Evolutionary conservation across 495 filamentous ascomycete genomes (phyloP), one percentile per base, ranked within the genome.

Genomic region (Podospora australis): DNA sequence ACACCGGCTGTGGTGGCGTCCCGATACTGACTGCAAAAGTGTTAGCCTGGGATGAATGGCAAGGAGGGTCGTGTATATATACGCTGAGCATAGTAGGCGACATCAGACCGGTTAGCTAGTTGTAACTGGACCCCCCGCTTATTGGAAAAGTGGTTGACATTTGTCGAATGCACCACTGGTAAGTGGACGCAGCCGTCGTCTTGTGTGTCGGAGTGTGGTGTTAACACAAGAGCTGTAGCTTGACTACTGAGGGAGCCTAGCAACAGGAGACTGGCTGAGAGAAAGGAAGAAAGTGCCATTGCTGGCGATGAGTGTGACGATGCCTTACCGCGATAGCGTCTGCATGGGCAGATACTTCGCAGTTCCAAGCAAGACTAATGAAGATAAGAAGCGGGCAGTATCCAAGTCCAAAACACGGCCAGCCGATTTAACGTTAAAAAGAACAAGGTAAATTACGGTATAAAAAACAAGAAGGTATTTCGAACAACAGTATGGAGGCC

Each of bases 51-150:
- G n/a, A 16, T 3, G 11, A 11, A 17, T 3, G 23, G 21, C 5
- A n/a, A n/a, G n/a, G n/a, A n/a, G n/a, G n/a, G n/a, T n/a, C n/a
- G n/a, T n/a, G n/a, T n/a, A n/a, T n/a, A n/a, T n/a, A 21, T 61
- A 72, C 68, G 58, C 45, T 71, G 60, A 6, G 70, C 72, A 45
- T 74, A 75, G 52, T 75, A 75, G 36, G 71, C 70, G 30, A 75
- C 65, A 43, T 75, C 71, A 8, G 72, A 69, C 13, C 70, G 61
- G 57, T 72, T 75, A 28, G 65, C 70, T 14, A 75, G 54, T 30
- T 66, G 58, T 6, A 73, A 61, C 47, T 69, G 62, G 19, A 74
- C 60, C 2, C 62, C 70, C 6, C 69, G 46, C 8, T 60, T 68
- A 35, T 55, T 65, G 49, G 64, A 56, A 44, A 73, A 72, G 48